Evolutionary conservation across 345 rosid species (phyloP), one percentile per base, ranked within the genome.

Genomic region (Camelina neglecta): DNA sequence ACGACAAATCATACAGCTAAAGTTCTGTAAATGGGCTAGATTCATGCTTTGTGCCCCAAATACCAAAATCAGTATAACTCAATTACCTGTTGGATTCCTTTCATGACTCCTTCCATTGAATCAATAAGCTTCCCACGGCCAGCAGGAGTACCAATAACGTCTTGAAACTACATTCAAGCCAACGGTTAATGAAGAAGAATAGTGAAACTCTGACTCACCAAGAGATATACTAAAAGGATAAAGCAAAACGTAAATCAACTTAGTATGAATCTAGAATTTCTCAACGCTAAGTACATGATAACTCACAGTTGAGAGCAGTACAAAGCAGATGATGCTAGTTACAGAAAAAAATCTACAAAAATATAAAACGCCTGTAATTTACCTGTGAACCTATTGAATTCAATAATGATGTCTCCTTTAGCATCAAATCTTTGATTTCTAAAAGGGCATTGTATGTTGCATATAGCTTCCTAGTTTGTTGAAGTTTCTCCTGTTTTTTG

Each of bases 311-410:
- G 59, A 23, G 48, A 48, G 41, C 39, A 47, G 42, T 48, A 44
- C 38, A 33, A 62, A 41, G 16, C 18, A 44, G 39, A 60, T 69
- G 41, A 54, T 24, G 31, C 10, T 16, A 67, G 33, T 50, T 13
- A 69, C 10, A 50, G 29, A 21, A 21, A 18, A 31, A 24, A 29
- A 60, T 12, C 31, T 76, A 56, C 51, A 18, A 56, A 73, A 59
- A 63, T 20, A 41, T 48, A 56, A 29, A 29, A 60, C 33, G 59
- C 45, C 57, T 50, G 42, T 79, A 18, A 41, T 61, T 20, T 55
- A 90, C 96, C 97, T 88, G 97, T 35, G 93, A 86, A 80, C 85
- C 86, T 67, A 91, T 86, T 13, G 96, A 94, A 77, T 87, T 89
- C 73, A 91, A 71, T 67, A 94, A 85, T 15, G 94, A 89, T 18